A percentile compares a stretch with the other conserved stretches of the same genome.
Conservation (phyloP, 1,284 basidiomycete genomes). For the Hypsizygus ulmarius region DNA sequence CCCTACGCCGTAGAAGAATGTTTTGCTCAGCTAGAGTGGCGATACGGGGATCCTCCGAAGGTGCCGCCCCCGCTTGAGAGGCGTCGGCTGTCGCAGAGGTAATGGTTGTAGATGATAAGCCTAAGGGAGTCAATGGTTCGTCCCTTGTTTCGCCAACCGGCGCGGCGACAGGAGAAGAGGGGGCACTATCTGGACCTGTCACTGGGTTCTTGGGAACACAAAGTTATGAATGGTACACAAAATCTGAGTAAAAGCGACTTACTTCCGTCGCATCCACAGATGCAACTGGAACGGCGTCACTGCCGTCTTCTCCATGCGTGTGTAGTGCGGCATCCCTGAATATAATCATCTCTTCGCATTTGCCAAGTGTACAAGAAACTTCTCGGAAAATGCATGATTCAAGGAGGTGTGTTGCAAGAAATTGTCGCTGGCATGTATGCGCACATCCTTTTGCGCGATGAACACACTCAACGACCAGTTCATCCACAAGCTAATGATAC, state of each 20-base stretch:
- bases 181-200: not conserved
- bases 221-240: too few species aligned
- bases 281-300: conserved; percentile 23
- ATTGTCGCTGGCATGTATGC: conserved; percentile 66
- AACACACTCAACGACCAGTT: conserved; percentile 74
- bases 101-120: too few species aligned
- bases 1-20: conserved; percentile 48
- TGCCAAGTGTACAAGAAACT: conserved; percentile 50
- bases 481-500: conserved; percentile 73
- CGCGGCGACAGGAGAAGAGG: too few species aligned
- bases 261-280: conserved; percentile 15
- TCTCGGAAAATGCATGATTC: conserved; percentile 59
- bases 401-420: conserved; percentile 61
- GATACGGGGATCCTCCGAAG: conserved; percentile 33
- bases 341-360: conserved; percentile 43
- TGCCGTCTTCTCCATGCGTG: conserved; percentile 32
- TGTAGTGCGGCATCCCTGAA: conserved; percentile 41
- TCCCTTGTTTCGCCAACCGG: too few species aligned
- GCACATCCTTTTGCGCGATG: conserved; percentile 58
- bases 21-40: conserved; percentile 58
- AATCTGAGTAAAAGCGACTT: too few species aligned
- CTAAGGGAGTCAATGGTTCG: too few species aligned
- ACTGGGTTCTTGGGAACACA: not conserved
- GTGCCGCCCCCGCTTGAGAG: not conserved
- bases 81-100: too few species aligned